Evolutionary conservation across 2,329 filamentous ascomycete genomes (phyloP).

Genomic region (Trichoderma koningiopsis): DNA sequence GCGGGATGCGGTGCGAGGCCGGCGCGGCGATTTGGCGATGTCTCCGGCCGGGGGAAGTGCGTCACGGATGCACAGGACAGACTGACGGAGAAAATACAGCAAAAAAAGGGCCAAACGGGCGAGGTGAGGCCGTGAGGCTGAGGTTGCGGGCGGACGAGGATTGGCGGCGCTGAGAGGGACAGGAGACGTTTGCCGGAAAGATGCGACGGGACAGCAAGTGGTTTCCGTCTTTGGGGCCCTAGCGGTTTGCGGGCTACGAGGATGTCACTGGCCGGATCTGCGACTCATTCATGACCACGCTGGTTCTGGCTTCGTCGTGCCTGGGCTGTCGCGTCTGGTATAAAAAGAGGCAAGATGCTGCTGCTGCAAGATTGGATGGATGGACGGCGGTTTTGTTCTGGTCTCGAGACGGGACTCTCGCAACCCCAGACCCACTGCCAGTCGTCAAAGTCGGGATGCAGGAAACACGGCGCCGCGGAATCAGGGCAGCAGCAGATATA

Average conservation of each 20-base stretch:
- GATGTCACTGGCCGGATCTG: background rate
- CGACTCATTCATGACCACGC: slow-evolving; percentile 3
- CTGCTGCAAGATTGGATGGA: background rate
- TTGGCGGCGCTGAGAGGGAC: background rate
- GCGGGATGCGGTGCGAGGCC: background rate
- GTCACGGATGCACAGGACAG: background rate
- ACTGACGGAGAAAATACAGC: background rate
- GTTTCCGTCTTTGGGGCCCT: background rate
- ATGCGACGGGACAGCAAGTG: background rate
- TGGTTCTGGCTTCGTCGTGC: background rate
- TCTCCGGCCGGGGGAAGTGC: background rate
- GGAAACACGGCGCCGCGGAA: background rate
- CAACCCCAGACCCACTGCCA: background rate
- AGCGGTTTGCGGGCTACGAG: slow-evolving; percentile 1
- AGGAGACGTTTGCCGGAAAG: background rate
- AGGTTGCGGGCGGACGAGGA: background rate
- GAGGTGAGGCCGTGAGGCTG: background rate
- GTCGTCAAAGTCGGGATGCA: background rate
- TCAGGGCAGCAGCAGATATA: background rate
- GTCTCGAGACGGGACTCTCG: background rate
- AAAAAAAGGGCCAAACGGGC: background rate
- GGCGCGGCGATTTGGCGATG: slow-evolving; percentile 3
- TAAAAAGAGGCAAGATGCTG: background rate
- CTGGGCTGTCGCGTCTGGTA: background rate
- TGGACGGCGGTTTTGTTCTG: background rate